phyloP scores from a whole-genome alignment of 352 stramenopile species.

The Elongisporangium senticosum region DNA sequence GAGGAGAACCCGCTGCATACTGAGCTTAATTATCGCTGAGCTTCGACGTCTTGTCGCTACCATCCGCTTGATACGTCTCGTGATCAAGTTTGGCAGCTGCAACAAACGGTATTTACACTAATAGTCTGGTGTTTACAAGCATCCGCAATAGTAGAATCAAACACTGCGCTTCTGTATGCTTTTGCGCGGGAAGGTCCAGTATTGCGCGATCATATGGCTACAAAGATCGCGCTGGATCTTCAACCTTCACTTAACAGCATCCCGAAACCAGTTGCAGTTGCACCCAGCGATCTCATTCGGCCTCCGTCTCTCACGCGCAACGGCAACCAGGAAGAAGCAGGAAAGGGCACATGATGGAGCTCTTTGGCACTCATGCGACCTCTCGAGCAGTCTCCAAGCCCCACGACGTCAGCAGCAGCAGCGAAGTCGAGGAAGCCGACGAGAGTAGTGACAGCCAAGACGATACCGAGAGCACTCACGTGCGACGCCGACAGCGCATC shows the following conservation, averaged over 20 bases:
- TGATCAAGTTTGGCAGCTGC: too few relatives aligned
- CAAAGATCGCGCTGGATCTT: background rate
- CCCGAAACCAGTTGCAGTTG: background rate
- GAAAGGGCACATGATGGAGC: background rate
- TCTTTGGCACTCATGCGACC: background rate
- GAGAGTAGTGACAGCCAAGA: background rate
- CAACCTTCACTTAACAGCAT: background rate
- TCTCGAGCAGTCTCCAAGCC: background rate
- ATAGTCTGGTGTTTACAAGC: background rate
- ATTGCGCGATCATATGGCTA: background rate
- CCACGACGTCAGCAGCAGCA: background rate
- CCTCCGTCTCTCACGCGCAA: background rate
- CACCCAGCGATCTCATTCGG: background rate
- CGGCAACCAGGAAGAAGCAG: background rate
- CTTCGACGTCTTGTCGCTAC: too few relatives aligned
- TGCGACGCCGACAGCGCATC: conserved; percentile 23
- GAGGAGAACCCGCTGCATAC: too few relatives aligned
- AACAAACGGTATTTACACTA: too few relatives aligned
- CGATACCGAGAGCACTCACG: background rate
- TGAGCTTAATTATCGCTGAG: too few relatives aligned
- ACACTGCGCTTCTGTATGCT: background rate
- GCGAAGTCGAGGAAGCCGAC: background rate
- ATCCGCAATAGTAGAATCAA: background rate
- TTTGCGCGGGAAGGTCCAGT: background rate
- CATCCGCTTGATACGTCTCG: too few relatives aligned